Conservation (phyloP, 805 yeast species). For the Starmerella geochares region DNA sequence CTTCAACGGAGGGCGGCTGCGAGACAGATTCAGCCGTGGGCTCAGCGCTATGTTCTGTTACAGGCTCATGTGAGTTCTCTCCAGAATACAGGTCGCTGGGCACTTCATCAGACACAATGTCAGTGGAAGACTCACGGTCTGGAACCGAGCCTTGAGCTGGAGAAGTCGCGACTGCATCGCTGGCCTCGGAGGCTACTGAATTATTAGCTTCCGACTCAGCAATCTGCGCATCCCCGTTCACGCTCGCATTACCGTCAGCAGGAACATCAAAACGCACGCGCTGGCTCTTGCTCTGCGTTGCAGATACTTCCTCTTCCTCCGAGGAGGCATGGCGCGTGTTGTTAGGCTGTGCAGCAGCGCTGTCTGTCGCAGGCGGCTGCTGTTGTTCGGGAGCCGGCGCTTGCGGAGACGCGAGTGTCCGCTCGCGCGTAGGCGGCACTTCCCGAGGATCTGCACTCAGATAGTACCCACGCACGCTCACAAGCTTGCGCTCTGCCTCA, state of each 20-base stretch:
- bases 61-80: not conserved
- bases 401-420: not conserved
- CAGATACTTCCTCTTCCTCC: not conserved
- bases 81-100: too few species aligned
- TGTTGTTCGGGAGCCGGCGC: not conserved
- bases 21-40: not conserved
- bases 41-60: not conserved
- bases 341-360: not conserved
- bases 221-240: not conserved
- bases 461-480: slow-evolving; percentile 75
- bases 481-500: slow-evolving; percentile 75
- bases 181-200: not conserved
- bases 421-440: not conserved
- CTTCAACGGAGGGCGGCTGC: too few species aligned
- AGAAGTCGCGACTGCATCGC: not conserved
- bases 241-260: not conserved
- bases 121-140: not conserved
- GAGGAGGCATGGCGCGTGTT: not conserved
- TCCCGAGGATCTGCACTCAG: slow-evolving; percentile 31
- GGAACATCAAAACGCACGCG: not conserved
- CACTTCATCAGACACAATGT: too few species aligned
- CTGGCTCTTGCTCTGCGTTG: not conserved
- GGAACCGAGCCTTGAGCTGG: not conserved
- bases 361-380: not conserved
- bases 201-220: not conserved